Percentiles rank a stretch among this genome's conserved stretches.
These are phyloP conservation scores for Magnolia changhungtana DNA, from an alignment of 164 flowering plant genomes.

Conservation along the genomic window DNA sequence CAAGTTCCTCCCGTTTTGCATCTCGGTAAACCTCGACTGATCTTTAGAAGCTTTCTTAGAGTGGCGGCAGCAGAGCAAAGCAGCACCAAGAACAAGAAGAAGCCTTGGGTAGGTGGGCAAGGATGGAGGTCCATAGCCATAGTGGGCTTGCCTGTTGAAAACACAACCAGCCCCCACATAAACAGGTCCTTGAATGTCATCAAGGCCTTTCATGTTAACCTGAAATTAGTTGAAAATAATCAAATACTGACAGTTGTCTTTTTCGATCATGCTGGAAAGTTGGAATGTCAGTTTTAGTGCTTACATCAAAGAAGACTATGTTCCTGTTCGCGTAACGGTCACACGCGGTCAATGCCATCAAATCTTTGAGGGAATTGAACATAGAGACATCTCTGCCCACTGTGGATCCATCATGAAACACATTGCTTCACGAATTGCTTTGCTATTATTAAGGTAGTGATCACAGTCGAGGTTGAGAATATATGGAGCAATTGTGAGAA, in stretches of 20 bases:
- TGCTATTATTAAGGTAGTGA: slow-evolving; percentile 96
- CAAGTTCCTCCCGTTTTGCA: slow-evolving; percentile 79
- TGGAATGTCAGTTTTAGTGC: slow-evolving; percentile 10
- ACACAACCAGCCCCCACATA: slow-evolving; percentile 98
- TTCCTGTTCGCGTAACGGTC: slow-evolving; percentile 97
- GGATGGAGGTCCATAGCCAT: slow-evolving; percentile 88
- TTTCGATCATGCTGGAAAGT: not conserved
- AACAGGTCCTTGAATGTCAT: slow-evolving; percentile 98
- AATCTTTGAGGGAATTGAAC: slow-evolving; percentile 98
- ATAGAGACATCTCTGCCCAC: slow-evolving; percentile 72
- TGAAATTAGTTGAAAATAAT: slow-evolving; percentile 23
- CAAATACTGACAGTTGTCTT: not conserved
- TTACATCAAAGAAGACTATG: slow-evolving; percentile 95
- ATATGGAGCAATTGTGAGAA: slow-evolving; percentile 95
- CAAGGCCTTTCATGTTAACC: slow-evolving; percentile 98
- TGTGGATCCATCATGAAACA: slow-evolving; percentile 97
- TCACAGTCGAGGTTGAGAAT: slow-evolving; percentile 98
- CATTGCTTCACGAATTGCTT: slow-evolving; percentile 96
- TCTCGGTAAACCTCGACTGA: slow-evolving; percentile 64
- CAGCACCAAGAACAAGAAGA: slow-evolving; percentile 70
- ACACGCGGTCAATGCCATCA: slow-evolving; percentile 93
- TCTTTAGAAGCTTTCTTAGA: slow-evolving; percentile 78
- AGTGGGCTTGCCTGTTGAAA: slow-evolving; percentile 94
- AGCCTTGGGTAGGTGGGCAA: slow-evolving; percentile 56
- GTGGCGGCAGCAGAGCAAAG: slow-evolving; percentile 67